Base-by-base conservation (phyloP, 1,139 yeast species). In the Tardiomyces blankii region DNA sequence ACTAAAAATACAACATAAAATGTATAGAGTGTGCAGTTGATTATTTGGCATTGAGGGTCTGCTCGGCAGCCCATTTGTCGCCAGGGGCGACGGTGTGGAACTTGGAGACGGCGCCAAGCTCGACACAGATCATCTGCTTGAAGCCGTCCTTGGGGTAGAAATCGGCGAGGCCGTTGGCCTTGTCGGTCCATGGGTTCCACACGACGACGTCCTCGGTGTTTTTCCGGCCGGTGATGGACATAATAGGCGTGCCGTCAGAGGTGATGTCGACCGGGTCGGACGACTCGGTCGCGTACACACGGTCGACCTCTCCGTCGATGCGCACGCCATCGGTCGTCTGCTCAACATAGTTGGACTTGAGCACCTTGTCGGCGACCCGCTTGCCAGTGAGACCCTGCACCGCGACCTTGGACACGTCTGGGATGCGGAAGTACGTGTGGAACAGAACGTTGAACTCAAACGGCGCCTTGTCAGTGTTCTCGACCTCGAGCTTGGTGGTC, bases 101-200 rank as follows among this genome's bases (percentile, higher is more conserved):
- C 43, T 79, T 78, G 48, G 77, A 73, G 41, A 91, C 97, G 54
- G 81, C 74, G 38, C 98, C 98, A 2, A 96, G 93, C 65, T 91
- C 98, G 46, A 91, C 77, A 67, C 98, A 91, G 49, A 91, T 76
- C 97, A 91, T 89, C 43, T 80, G 72, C 55, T 80, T 73, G 69
- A 73, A 91, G 3, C 96, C 97, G 45, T 68, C 63, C 61, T 85
- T 87, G 45, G 98, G 98, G 56, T 73, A 75, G 61, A 89, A 91
- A 65, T 91, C 98, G 35, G 71, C 80, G 89, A 91, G 84, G 1
- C 82, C 82, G 27, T 68, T 72, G 19, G 93, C 78, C 63, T 84
- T 85, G 46, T 82, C 76, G 54, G 76, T 71, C 98, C 97, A 91
- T 23, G 98, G 98, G 64, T 91, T 91, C 98, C 98, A 91, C 46